Base-by-base conservation (phyloP, 2,329 filamentous ascomycete genomes). In the Biscogniauxia marginata region DNA sequence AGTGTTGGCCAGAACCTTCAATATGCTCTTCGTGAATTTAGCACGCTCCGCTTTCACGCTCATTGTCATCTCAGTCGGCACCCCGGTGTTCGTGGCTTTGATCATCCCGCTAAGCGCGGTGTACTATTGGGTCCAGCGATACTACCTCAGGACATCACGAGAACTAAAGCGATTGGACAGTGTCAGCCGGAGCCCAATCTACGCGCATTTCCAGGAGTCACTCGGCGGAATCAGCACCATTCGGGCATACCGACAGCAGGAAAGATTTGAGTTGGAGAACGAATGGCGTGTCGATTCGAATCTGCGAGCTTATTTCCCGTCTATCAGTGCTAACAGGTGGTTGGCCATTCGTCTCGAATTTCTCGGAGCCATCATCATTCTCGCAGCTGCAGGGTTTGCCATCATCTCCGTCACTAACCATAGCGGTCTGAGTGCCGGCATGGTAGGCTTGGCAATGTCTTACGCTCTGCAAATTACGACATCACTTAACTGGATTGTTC, bases 241-340 rank as follows among this genome's bases (percentile, higher is more conserved):
- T 69, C 89, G 96, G 63, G 96, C 95, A 34, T 99, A 96, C 77
- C 84, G 88, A 59, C 93, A 99, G 72, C 87, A 96, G 73, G 80
- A 86, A 62, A 84, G 95, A 55, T 99, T 99, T 74, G 84, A 90
- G 59, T 79, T 90, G 56, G 96, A 99, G 74, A 99, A 98, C 66
- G 93, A 99, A 79, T 97, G 93, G 91, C 89, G 95, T 46, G 90
- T 98, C 60, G 95, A 99, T 76, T 88, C 91, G 46, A 99, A 99
- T 72, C 79, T 98, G 57, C 86, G 91, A 62, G 95, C 95, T 18
- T 99, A 93, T 77, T 98, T 93, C 78, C 93, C 95, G 2, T 96
- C 93, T 18, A 93, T 98, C 73, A 97, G 90, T 73, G 91, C 93
- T 51, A 91, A 91, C 73, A 82, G 96, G 71, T 99, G 95, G 95